Evolutionary conservation across 768 basidiomycete species (phyloP).

Genomic region (Xerocomellus amylosporus): DNA sequence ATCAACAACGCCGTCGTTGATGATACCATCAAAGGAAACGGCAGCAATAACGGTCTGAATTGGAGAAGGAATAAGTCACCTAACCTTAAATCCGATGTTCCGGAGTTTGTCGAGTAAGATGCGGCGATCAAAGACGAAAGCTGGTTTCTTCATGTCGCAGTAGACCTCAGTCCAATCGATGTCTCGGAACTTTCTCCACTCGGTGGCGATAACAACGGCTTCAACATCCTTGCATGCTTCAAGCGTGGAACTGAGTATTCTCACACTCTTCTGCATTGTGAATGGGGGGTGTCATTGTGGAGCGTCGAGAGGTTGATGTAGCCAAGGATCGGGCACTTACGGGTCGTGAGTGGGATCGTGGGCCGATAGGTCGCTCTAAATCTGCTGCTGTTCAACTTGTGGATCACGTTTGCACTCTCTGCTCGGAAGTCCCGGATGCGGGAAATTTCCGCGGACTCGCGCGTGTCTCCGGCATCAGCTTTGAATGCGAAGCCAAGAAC

Average conservation of each 20-base stretch:
- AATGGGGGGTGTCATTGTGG: neutral
- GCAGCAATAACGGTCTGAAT: neutral
- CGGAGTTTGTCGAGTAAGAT: constrained; percentile 78
- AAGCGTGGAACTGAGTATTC: constrained; percentile 68
- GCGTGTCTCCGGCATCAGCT: constrained; percentile 98
- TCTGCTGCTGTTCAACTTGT: constrained; percentile 79
- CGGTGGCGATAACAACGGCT: constrained; percentile 93
- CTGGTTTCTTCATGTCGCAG: constrained; percentile 92
- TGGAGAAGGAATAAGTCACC: neutral
- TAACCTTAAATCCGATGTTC: constrained; percentile 86
- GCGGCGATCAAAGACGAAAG: constrained; percentile 94
- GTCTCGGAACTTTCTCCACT: constrained; percentile 94
- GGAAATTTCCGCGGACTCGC: constrained; percentile 94
- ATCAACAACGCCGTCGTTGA: constrained; percentile 6
- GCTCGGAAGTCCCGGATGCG: constrained; percentile 90
- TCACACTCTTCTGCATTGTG: constrained; percentile 85
- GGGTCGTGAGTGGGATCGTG: constrained; percentile 54
- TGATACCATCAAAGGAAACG: constrained; percentile 9
- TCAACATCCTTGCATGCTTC: constrained; percentile 89
- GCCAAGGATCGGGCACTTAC: constrained; percentile 44
- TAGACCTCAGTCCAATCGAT: constrained; percentile 92
- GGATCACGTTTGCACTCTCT: constrained; percentile 92
- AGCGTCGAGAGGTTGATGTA: neutral
- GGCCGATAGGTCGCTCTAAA: constrained; percentile 81
- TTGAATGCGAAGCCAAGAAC: constrained; percentile 99